Conservation (phyloP, 345 rosid genomes). For the Eucalyptus microcorys region DNA sequence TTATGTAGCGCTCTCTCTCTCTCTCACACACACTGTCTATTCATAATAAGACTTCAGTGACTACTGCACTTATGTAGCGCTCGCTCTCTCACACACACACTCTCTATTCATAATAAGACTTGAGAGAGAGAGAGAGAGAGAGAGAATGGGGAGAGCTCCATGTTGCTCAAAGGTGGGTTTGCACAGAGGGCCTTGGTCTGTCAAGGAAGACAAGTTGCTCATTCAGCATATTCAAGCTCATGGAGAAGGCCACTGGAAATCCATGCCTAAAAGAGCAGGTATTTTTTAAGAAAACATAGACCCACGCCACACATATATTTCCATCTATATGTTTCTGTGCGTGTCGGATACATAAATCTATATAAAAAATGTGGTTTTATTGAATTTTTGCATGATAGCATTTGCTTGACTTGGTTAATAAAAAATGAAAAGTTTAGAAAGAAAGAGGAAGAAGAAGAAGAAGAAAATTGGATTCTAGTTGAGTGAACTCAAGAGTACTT, state of each 20-base stretch:
- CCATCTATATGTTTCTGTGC: neutral
- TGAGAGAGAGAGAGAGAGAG: neutral
- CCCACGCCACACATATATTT: neutral
- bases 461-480: neutral
- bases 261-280: slow-evolving; percentile 56
- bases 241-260: slow-evolving; percentile 60
- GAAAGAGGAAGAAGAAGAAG: neutral
- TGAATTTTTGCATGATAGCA: neutral
- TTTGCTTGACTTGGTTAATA: neutral
- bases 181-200: slow-evolving; percentile 58
- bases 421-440: neutral
- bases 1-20: neutral
- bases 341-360: neutral
- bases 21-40: neutral
- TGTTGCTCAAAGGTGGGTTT: slow-evolving; percentile 56
- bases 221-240: slow-evolving; percentile 31
- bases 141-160: slow-evolving; percentile 44
- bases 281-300: neutral
- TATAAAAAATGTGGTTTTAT: neutral
- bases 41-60: too few relatives aligned
- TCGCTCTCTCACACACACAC: neutral
- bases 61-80: neutral
- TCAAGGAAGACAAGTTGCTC: slow-evolving; percentile 47
- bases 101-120: neutral
- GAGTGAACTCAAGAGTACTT: neutral